These are phyloP conservation scores for Pythium aristosporum DNA, from an alignment of 352 stramenopile species.

Conservation along the genomic window DNA sequence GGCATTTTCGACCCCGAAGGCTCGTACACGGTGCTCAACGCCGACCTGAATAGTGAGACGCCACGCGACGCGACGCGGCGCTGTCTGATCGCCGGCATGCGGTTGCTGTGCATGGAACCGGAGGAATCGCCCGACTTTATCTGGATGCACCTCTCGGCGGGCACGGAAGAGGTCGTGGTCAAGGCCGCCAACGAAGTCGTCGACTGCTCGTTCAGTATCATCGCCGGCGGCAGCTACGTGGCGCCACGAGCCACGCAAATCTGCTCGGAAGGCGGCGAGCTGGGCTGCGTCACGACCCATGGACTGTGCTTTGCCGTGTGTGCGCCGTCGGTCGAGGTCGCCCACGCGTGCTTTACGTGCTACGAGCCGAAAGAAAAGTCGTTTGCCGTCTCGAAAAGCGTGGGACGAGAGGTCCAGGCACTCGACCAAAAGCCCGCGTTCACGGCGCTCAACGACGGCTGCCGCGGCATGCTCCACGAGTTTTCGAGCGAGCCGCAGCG, in stretches of 20 bases:
- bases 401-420: slow-evolving; percentile 53
- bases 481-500: slow-evolving; percentile 55
- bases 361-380: slow-evolving; percentile 74
- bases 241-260: slow-evolving; percentile 49
- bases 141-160: slow-evolving; percentile 62
- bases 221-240: slow-evolving; percentile 36
- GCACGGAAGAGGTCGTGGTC: slow-evolving; percentile 66
- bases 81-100: slow-evolving; percentile 67
- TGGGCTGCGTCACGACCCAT: slow-evolving; percentile 65
- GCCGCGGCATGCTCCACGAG: slow-evolving; percentile 70
- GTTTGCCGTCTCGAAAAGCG: slow-evolving; percentile 66
- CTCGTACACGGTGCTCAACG: slow-evolving; percentile 77
- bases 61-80: slow-evolving; percentile 61
- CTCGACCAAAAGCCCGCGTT: slow-evolving; percentile 78
- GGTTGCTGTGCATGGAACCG: slow-evolving; percentile 67
- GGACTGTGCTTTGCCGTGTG: slow-evolving; percentile 78
- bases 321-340: slow-evolving; percentile 75
- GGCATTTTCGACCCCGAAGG: slow-evolving; percentile 83
- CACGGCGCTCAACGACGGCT: slow-evolving; percentile 68
- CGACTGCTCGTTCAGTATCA: slow-evolving; percentile 67
- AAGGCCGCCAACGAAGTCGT: slow-evolving; percentile 70
- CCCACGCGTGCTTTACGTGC: slow-evolving; percentile 78
- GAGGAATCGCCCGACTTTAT: slow-evolving; percentile 80
- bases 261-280: slow-evolving; percentile 66
- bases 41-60: slow-evolving; percentile 52